Percentiles rank a stretch among this genome's conserved stretches.
Evolutionary conservation across 2,329 filamentous ascomycete species (phyloP).

Genomic region (Epichloe sibirici): DNA sequence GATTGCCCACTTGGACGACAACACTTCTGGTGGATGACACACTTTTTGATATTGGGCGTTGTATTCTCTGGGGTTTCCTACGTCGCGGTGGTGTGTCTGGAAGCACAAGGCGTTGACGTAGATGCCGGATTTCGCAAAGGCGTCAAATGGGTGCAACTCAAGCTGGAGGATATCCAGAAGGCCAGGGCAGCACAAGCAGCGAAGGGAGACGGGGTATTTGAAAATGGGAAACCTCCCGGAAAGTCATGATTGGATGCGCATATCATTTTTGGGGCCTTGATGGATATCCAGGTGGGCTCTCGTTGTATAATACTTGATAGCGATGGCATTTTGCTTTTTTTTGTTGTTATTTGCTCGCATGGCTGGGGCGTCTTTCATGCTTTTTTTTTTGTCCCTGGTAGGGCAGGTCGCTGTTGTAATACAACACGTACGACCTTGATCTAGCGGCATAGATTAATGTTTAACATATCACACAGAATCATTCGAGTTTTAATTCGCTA

Average conservation of each 20-base stretch:
- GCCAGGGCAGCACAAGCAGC: neutral
- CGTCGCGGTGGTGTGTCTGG: slow-evolving; percentile 12
- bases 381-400: neutral
- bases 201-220: neutral
- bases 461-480: no score
- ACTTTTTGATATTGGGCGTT: slow-evolving; percentile 53
- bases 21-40: slow-evolving; percentile 88
- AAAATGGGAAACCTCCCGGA: slow-evolving; percentile 11
- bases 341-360: slow-evolving; percentile 3
- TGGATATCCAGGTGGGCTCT: neutral
- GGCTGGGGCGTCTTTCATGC: neutral
- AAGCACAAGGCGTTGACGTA: slow-evolving; percentile 22
- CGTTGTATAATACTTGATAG: neutral
- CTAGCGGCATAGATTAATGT: no score
- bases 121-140: slow-evolving; percentile 15
- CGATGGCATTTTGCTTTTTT: neutral
- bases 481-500: no score
- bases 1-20: slow-evolving; percentile 73
- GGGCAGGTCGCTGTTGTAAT: no score
- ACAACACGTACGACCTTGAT: no score
- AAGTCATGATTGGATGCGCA: slow-evolving; percentile 12
- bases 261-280: neutral
- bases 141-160: slow-evolving; percentile 9
- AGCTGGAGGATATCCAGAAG: slow-evolving; percentile 5
- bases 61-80: slow-evolving; percentile 20